Evolutionary conservation across 1,139 yeast species (phyloP), one percentile per base, ranked within the genome.

Genomic region (Tardiomyces digboiensis): DNA sequence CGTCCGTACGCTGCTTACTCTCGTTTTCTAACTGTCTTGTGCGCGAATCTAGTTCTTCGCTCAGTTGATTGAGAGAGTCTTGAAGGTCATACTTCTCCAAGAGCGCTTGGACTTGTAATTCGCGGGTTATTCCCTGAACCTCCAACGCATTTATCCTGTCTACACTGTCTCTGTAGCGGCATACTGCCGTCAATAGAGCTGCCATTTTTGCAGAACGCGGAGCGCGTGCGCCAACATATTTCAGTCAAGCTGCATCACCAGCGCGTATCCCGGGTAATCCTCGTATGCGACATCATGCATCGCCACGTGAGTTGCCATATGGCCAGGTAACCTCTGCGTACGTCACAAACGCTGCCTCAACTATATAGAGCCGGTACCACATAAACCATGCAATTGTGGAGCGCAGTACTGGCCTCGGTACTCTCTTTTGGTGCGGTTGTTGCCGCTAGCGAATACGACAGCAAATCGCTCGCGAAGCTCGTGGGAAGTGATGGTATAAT

Each of bases 401-500:
- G 13, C 37, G n/a, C 13, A 4, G 19, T n/a, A 10, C 19, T 33
- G n/a, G n/a, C n/a, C n/a, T n/a, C n/a, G n/a, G n/a, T n/a, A 20
- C 37, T 33, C 37, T 19, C 19, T 10, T 16, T 33, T 13, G 19
- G 37, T 20, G 19, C 37, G 13, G 8, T 33, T n/a, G 37, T 20
- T 19, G 8, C 19, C 12, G 37, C 37, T n/a, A 20, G 19, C 4
- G 8, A n/a, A 13, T 33, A 33, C 19, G 37, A 33, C 37, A 33
- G 37, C 19, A 20, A 19, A 5, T 33, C 19, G 33, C 33, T 44
- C 5, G 39, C 38, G n/a, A 14, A 19, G 16, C 40, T 40, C 19
- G 41, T 43, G n/a, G 29, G 29, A 23, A 20, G 40, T 14, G 56
- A 54, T 44, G 71, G 72, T 33, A 55, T 75, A 19, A 68, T 78